These are phyloP conservation scores for Fennellomyces sp. DNA, from an alignment of 371 early-diverging fungal species.

Conservation along the genomic window DNA sequence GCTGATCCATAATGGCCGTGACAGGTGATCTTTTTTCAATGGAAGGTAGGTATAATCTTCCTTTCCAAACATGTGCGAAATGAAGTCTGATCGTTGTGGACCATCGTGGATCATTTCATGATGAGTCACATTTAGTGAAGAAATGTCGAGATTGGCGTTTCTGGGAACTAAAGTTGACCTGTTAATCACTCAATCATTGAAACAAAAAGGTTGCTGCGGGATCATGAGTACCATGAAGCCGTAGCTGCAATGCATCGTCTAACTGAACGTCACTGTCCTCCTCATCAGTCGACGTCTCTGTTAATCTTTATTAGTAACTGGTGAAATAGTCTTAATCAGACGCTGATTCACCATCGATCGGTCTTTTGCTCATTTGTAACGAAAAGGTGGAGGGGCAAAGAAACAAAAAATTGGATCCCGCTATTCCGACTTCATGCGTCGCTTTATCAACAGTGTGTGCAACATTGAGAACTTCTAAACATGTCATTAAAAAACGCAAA, in stretches of 20 bases:
- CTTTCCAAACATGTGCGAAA: slow-evolving; percentile 68
- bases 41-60: slow-evolving; percentile 77
- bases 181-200: neutral
- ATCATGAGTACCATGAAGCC: slow-evolving; percentile 37
- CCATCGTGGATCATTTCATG: slow-evolving; percentile 24
- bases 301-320: no score
- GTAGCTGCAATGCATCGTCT: slow-evolving; percentile 37
- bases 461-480: no score
- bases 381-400: neutral
- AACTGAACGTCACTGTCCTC: slow-evolving; percentile 49
- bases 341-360: slow-evolving; percentile 2
- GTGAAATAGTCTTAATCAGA: no score
- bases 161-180: slow-evolving; percentile 57
- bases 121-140: slow-evolving; percentile 30
- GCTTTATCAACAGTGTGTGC: no score
- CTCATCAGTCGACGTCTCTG: slow-evolving; percentile 28
- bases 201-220: neutral
- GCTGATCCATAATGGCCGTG: slow-evolving; percentile 96
- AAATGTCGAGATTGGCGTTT: slow-evolving; percentile 59
- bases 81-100: slow-evolving; percentile 45
- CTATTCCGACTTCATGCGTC: no score
- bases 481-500: no score
- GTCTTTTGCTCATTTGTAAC: neutral
- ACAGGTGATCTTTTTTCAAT: slow-evolving; percentile 87
- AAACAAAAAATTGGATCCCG: neutral